phyloP scores from a whole-genome alignment of 129 eudicot genomes.

The Flaveria ramosissima region DNA sequence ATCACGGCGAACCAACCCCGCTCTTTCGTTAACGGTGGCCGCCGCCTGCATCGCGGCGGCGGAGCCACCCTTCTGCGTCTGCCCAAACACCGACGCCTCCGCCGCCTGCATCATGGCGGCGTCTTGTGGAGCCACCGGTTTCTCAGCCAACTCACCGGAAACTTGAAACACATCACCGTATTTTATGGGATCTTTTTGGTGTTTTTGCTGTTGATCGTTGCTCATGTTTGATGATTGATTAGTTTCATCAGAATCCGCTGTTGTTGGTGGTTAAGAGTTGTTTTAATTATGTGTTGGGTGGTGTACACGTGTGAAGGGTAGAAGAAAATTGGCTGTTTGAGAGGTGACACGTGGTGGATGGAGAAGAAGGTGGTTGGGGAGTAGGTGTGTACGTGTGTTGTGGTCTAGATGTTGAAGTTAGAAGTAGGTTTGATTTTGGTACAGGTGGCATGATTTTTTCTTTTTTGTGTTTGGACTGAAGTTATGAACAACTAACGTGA shows the following conservation, averaged over 20 bases:
- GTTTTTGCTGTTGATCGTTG: conserved; percentile 39
- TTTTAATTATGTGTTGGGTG: neutral
- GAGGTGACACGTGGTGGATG: neutral
- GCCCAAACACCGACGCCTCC: conserved; percentile 60
- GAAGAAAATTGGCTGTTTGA: neutral
- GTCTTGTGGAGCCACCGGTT: conserved; percentile 68
- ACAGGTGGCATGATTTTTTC: neutral
- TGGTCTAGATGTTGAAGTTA: neutral
- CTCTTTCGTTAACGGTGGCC: conserved; percentile 58
- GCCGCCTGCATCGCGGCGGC: conserved; percentile 83
- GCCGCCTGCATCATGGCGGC: conserved; percentile 86
- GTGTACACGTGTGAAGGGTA: neutral
- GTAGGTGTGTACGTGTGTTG: neutral
- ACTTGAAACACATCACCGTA: conserved; percentile 69
- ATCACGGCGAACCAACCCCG: conserved; percentile 53
- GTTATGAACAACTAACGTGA: too few relatives aligned
- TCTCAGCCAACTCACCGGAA: conserved; percentile 54
- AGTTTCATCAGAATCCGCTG: neutral
- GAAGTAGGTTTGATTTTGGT: neutral
- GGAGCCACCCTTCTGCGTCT: conserved; percentile 62
- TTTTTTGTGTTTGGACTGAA: neutral
- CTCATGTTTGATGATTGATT: conserved; percentile 37
- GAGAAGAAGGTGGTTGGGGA: neutral
- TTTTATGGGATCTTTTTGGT: conserved; percentile 39
- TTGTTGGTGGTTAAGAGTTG: neutral